phyloP scores from a whole-genome alignment of 2,329 filamentous ascomycete species.

The Fonsecaea pedrosoi region DNA sequence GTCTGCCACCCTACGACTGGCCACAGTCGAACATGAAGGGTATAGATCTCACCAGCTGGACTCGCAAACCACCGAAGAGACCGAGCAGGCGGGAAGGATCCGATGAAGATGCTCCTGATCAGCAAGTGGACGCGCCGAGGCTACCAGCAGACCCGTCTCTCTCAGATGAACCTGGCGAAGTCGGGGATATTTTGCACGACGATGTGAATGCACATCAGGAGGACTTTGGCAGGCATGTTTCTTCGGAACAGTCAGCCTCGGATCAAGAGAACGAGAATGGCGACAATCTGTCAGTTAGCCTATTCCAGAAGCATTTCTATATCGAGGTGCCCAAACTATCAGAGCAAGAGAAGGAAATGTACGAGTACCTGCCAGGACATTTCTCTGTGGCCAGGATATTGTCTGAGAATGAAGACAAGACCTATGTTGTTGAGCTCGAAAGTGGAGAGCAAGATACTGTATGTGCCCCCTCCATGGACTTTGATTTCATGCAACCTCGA shows the following conservation, averaged over 20 bases:
- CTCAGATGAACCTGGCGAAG: constrained; percentile 13
- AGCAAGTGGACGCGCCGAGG: neutral
- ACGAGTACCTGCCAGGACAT: constrained; percentile 50
- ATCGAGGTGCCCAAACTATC: constrained; percentile 45
- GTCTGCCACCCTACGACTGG: neutral
- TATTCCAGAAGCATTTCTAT: constrained; percentile 33
- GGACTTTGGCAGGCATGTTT: neutral
- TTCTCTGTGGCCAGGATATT: constrained; percentile 46
- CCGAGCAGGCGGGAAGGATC: neutral
- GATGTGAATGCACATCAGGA: neutral
- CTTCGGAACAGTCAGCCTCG: neutral
- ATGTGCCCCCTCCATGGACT: constrained; percentile 29
- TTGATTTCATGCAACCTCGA: neutral
- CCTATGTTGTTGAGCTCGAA: constrained; percentile 45
- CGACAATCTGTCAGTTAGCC: constrained; percentile 2
- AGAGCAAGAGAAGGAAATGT: constrained; percentile 45
- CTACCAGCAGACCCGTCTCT: constrained; percentile 13
- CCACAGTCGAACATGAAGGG: constrained; percentile 2
- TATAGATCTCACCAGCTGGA: constrained; percentile 33
- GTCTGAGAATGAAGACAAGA: constrained; percentile 39
- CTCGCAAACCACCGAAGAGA: constrained; percentile 34
- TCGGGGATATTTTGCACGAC: constrained; percentile 30
- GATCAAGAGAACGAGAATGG: neutral
- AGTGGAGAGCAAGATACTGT: constrained; percentile 49
- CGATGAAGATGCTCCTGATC: neutral